Conservation (phyloP, 495 filamentous ascomycete genomes). For the Geoglossum glabrum region DNA sequence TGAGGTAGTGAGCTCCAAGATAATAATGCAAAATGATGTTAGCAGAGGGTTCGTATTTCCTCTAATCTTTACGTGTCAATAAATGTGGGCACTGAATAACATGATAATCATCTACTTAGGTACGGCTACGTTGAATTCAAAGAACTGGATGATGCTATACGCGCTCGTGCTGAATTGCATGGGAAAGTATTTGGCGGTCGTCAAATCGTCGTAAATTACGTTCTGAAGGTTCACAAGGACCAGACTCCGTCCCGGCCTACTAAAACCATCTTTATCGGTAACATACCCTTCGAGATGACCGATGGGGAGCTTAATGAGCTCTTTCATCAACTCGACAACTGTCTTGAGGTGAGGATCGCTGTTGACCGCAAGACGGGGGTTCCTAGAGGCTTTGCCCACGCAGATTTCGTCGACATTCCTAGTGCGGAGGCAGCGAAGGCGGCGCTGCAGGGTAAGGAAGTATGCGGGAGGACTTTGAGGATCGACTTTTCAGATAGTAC, state of each 20-base stretch:
- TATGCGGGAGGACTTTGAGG: slow-evolving; percentile 45
- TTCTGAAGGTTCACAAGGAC: not conserved
- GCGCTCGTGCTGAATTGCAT: slow-evolving; percentile 45
- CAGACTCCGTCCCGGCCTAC: slow-evolving; percentile 29
- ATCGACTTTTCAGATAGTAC: slow-evolving; percentile 31
- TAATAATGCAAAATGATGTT: slow-evolving; percentile 37
- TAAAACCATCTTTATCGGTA: slow-evolving; percentile 66
- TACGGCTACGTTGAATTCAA: slow-evolving; percentile 63
- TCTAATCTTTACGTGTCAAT: not conserved
- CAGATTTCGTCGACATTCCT: slow-evolving; percentile 53
- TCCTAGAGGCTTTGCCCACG: slow-evolving; percentile 77
- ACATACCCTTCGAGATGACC: slow-evolving; percentile 74
- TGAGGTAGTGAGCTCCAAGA: slow-evolving; percentile 26
- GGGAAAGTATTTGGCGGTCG: slow-evolving; percentile 63
- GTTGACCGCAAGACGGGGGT: slow-evolving; percentile 77
- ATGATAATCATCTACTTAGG: slow-evolving; percentile 20
- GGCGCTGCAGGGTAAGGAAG: slow-evolving; percentile 2
- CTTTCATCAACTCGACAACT: slow-evolving; percentile 49
- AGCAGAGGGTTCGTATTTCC: slow-evolving; percentile 56
- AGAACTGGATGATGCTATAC: slow-evolving; percentile 28
- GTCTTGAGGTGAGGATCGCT: slow-evolving; percentile 69
- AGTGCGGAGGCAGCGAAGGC: slow-evolving; percentile 26
- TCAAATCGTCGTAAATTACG: slow-evolving; percentile 35
- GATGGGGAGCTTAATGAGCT: slow-evolving; percentile 71
- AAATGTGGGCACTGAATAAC: not conserved